phyloP scores from a whole-genome alignment of 2,329 filamentous ascomycete genomes.

The Beauveria rudraprayagi region DNA sequence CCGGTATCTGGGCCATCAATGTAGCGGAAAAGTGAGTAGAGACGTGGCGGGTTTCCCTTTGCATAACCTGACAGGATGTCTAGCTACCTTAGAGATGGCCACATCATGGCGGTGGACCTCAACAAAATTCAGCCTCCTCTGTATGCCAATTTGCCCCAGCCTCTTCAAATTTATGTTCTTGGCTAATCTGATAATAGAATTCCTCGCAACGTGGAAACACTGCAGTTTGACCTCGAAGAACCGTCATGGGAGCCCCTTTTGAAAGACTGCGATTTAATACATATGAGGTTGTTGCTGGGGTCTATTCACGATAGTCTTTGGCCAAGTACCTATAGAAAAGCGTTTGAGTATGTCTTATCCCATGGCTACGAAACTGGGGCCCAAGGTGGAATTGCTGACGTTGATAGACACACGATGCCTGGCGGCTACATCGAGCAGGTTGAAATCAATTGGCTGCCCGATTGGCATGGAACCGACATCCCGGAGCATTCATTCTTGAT shows the following conservation, averaged over 20 bases:
- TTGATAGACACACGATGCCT: conserved; percentile 62
- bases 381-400: background rate
- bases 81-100: conserved; percentile 19
- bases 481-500: conserved; percentile 48
- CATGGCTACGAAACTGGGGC: too few species aligned
- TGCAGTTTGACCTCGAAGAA: conserved; percentile 69
- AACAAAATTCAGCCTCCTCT: conserved; percentile 31
- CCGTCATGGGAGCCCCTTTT: conserved; percentile 46
- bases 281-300: conserved; percentile 71
- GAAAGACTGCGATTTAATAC: conserved; percentile 68
- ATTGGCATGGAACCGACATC: conserved; percentile 59
- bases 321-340: conserved; percentile 63
- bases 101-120: conserved; percentile 32
- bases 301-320: conserved; percentile 62
- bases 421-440: conserved; percentile 79
- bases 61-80: background rate
- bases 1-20: conserved; percentile 85
- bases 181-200: conserved; percentile 45
- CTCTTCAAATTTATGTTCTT: too few species aligned
- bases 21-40: conserved; percentile 60
- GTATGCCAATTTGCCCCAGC: conserved; percentile 19
- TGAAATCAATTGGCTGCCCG: conserved; percentile 77
- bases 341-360: conserved; percentile 48
- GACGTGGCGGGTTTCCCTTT: background rate
- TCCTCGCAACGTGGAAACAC: conserved; percentile 46